phyloP scores from a whole-genome alignment of 257 asterid species.

The Penstemon barbatus region DNA sequence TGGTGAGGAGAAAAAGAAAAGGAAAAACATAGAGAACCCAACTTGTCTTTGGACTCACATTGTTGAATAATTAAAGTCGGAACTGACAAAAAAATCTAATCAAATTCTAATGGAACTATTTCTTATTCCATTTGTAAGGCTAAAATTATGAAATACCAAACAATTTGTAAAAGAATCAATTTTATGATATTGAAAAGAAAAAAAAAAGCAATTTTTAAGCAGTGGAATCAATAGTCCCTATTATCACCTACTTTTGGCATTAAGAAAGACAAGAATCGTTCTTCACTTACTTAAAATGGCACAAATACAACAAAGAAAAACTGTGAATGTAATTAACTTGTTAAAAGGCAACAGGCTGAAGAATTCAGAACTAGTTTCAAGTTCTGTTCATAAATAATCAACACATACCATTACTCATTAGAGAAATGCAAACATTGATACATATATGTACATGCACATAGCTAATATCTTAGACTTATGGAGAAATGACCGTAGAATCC shows the following conservation, averaged over 20 bases:
- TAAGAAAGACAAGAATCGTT: slow-evolving; percentile 1
- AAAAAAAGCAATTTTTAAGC: not conserved
- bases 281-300: not conserved
- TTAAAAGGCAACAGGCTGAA: slow-evolving; percentile 3
- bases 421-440: too few relatives aligned
- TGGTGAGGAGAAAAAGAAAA: slow-evolving; percentile 21
- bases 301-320: slow-evolving; percentile 1
- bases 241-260: not conserved
- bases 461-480: too few relatives aligned
- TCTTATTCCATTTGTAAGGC: slow-evolving; percentile 16
- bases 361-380: not conserved
- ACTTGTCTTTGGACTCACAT: slow-evolving; percentile 10
- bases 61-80: slow-evolving; percentile 4
- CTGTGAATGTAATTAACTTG: not conserved
- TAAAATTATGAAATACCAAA: slow-evolving; percentile 16
- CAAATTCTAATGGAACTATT: slow-evolving; percentile 2
- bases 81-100: not conserved
- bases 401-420: too few relatives aligned
- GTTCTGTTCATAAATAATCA: too few relatives aligned
- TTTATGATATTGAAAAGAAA: not conserved
- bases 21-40: not conserved
- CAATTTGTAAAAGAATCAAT: slow-evolving; percentile 13
- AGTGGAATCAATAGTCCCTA: not conserved
- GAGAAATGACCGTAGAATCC: too few relatives aligned
- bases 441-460: too few relatives aligned